These are phyloP conservation scores for Thozetella sp. DNA, from an alignment of 495 filamentous ascomycete species.

Conservation along the genomic window DNA sequence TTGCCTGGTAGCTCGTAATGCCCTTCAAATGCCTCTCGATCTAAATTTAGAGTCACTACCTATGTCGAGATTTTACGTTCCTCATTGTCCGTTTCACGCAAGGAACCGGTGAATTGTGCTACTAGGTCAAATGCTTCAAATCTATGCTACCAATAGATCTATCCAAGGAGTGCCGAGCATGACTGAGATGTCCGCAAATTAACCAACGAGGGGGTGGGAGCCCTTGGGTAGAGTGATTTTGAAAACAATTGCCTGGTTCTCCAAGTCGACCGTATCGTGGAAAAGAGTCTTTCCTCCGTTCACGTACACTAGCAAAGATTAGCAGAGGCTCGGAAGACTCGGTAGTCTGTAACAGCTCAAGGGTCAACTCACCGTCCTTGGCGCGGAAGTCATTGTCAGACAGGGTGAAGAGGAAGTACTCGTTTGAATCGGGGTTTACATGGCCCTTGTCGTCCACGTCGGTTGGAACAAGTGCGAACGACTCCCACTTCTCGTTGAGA, in stretches of 20 bases:
- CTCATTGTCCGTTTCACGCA: no score
- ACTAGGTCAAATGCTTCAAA: no score
- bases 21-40: no score
- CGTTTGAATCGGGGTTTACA: constrained; percentile 37
- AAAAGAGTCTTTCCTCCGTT: constrained; percentile 64
- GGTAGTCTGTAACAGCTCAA: constrained; percentile 3
- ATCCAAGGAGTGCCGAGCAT: no score
- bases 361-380: constrained; percentile 59
- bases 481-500: constrained; percentile 84
- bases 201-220: constrained; percentile 18
- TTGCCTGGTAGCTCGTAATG: no score
- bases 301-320: constrained; percentile 48
- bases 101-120: no score
- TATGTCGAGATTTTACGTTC: no score
- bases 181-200: no score
- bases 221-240: constrained; percentile 58
- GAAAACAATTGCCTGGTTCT: constrained; percentile 75
- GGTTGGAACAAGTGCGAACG: constrained; percentile 65
- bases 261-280: constrained; percentile 64
- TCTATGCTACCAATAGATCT: no score
- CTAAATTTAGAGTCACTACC: no score
- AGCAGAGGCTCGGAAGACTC: constrained; percentile 2
- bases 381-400: constrained; percentile 85
- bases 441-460: constrained; percentile 39
- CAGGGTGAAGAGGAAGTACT: constrained; percentile 70